Evolutionary conservation across 2,329 filamentous ascomycete species (phyloP), one percentile per base, ranked within the genome.

Genomic region (Clonostachys sp.): DNA sequence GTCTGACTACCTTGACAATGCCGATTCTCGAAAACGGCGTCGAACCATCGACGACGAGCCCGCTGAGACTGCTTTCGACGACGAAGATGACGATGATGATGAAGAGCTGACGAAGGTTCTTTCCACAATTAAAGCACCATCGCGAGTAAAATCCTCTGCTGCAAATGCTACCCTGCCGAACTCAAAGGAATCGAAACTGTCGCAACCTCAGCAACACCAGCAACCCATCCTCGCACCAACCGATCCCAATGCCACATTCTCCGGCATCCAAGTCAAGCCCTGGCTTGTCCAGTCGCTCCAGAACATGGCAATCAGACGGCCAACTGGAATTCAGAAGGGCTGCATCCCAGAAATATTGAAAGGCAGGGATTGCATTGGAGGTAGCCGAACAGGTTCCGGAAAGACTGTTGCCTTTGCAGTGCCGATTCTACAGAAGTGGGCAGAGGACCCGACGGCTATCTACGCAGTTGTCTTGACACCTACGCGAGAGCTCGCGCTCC

Each of bases 401-500:
- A 99, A 99, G 73, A 99, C 94, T 5, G 85, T 97, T 41, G 91
- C 94, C 2, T 99, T 99, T 66, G 89, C 92, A 1, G 90, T 91
- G 10, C 94, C 94, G 1, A 95, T 99, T 50, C 72, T 99, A 53
- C 92, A 97, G 64, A 87, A 86, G 66, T 97, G 91, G 91, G 84
- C 92, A 3, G 81, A 91, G 61, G 91, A 99, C 70, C 94, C 94
- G 1, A 86, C 86, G 50, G 94, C 90, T 41, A 92, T 97, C 57
- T 99, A 89, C 65, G 92, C 83, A 3, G 73, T 99, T 6, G 81
- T 99, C 13, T 71, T 99, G 59, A 99, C 94, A 9, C 91, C 91
- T 17, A 96, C 90, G 7, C 80, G 86, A 58, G 94, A 99, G 71
- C 80, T 99, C 49, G 94, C 94, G 5, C 79, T 97, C 18, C 94